These are phyloP conservation scores for Sporisorium exsertum DNA, from an alignment of 1,284 basidiomycete genomes.

Conservation along the genomic window DNA sequence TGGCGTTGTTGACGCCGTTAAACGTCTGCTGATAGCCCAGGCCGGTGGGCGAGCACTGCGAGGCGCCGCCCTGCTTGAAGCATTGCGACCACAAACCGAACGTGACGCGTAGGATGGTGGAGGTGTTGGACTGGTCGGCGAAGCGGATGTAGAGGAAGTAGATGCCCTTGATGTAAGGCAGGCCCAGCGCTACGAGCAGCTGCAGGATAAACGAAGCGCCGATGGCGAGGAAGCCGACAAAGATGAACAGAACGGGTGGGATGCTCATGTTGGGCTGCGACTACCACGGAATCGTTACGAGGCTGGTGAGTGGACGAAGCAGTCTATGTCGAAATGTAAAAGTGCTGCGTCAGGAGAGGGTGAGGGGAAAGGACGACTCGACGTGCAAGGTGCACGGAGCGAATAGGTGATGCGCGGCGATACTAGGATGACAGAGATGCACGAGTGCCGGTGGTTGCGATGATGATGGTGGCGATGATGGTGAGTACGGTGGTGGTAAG, in stretches of 20 bases:
- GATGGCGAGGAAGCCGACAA: conserved; percentile 55
- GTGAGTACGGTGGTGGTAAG: conserved; percentile 3
- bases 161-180: conserved; percentile 60
- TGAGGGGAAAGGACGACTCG: conserved; percentile 7
- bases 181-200: conserved; percentile 52
- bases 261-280: conserved; percentile 31
- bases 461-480: conserved; percentile 12
- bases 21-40: conserved; percentile 49
- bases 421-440: background rate
- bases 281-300: background rate
- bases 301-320: background rate
- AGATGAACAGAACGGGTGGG: conserved; percentile 35
- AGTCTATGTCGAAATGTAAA: background rate
- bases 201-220: conserved; percentile 61
- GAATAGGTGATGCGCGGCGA: conserved; percentile 12
- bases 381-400: conserved; percentile 28
- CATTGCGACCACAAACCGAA: conserved; percentile 60
- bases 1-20: conserved; percentile 26
- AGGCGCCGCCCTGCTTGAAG: conserved; percentile 13
- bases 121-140: conserved; percentile 10
- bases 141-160: conserved; percentile 55
- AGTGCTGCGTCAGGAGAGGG: background rate
- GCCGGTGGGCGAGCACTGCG: conserved; percentile 39
- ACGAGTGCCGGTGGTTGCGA: background rate
- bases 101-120: conserved; percentile 17